Conservation (phyloP, 345 rosid genomes). For the Linum trigynum region DNA sequence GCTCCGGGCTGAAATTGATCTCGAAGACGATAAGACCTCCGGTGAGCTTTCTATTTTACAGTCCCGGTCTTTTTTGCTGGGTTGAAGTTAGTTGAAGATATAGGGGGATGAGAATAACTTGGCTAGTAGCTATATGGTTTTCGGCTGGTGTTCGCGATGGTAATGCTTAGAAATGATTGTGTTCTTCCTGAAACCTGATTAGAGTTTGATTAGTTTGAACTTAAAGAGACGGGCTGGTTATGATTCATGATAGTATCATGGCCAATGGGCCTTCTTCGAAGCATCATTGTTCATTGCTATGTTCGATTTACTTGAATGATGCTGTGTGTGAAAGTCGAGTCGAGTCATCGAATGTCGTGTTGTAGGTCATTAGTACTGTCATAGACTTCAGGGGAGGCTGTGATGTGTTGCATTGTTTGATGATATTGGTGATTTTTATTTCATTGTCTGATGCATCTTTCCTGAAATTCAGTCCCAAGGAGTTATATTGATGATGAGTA, state of each 20-base stretch:
- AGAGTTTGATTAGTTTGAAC: neutral
- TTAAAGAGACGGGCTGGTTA: neutral
- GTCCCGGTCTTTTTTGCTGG: too few relatives aligned
- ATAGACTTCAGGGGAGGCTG: too few relatives aligned
- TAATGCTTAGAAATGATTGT: neutral
- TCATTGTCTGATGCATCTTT: constrained; percentile 4
- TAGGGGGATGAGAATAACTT: neutral
- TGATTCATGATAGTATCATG: too few relatives aligned
- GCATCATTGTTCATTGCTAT: too few relatives aligned
- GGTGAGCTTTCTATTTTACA: constrained; percentile 18
- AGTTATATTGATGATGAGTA: constrained; percentile 86
- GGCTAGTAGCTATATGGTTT: neutral
- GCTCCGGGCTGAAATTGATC: constrained; percentile 79
- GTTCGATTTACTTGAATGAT: too few relatives aligned
- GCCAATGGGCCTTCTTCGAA: too few relatives aligned
- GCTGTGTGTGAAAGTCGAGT: too few relatives aligned
- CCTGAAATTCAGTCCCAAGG: constrained; percentile 44
- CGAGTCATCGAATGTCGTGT: too few relatives aligned
- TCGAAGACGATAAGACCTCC: constrained; percentile 70
- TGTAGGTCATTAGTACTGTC: too few relatives aligned
- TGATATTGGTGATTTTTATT: too few relatives aligned
- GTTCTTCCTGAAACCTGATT: too few relatives aligned
- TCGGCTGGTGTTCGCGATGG: neutral
- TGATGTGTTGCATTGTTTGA: too few relatives aligned
- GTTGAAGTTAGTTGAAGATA: neutral